Conservation (phyloP, 805 yeast genomes). For the Candida jianshihensis region DNA sequence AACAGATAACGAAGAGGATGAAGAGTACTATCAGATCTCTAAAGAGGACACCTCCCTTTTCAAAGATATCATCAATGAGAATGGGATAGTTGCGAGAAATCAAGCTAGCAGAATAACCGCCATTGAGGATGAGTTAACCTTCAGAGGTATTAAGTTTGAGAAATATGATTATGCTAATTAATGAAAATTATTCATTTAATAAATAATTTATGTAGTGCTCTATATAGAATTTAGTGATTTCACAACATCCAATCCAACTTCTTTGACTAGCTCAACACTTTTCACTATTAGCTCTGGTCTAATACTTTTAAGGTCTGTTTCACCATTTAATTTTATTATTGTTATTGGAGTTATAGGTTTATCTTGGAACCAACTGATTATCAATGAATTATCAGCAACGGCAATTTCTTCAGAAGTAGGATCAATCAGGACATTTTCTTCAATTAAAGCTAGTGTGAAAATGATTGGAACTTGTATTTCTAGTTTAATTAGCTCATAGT, state of each 20-base stretch:
- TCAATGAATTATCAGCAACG: constrained; percentile 77
- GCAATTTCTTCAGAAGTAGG: constrained; percentile 87
- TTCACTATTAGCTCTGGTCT: constrained; percentile 38
- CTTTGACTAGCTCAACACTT: constrained; percentile 50
- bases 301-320: constrained; percentile 47
- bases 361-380: constrained; percentile 66
- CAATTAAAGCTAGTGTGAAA: constrained; percentile 71
- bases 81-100: constrained; percentile 44
- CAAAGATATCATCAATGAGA: constrained; percentile 50
- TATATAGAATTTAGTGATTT: constrained; percentile 16
- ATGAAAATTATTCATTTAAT: neutral
- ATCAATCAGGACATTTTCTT: constrained; percentile 60
- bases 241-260: constrained; percentile 57
- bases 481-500: constrained; percentile 68
- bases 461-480: constrained; percentile 62
- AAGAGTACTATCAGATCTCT: constrained; percentile 19
- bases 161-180: neutral
- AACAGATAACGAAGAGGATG: constrained; percentile 21
- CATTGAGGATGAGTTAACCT: constrained; percentile 39
- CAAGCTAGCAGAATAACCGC: constrained; percentile 40
- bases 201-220: neutral
- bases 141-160: constrained; percentile 26
- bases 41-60: constrained; percentile 43
- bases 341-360: constrained; percentile 66
- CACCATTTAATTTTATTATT: constrained; percentile 54